Percentiles rank a stretch among this genome's conserved stretches.
Conservation (phyloP, 2,329 filamentous ascomycete genomes). For the Clarireedia monteithiana region DNA sequence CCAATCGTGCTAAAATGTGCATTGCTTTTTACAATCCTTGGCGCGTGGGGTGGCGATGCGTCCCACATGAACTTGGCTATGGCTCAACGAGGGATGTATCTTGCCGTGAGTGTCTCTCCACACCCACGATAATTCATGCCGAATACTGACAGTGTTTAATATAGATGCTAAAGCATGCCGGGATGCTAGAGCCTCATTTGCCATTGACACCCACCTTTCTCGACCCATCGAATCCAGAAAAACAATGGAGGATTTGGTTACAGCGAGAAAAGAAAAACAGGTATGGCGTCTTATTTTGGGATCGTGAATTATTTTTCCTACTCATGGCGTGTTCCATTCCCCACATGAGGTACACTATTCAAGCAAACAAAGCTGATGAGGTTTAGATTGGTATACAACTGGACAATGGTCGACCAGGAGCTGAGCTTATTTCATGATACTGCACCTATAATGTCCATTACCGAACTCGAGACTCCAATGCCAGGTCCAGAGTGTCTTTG, state of each 20-base stretch:
- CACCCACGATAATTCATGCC: background rate
- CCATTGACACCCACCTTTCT: slow-evolving; percentile 36
- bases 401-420: slow-evolving; percentile 69
- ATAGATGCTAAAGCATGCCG: slow-evolving; percentile 61
- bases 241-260: slow-evolving; percentile 56
- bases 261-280: slow-evolving; percentile 55
- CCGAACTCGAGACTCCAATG: slow-evolving; percentile 56
- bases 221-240: slow-evolving; percentile 38
- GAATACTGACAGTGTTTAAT: background rate
- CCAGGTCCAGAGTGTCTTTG: slow-evolving; percentile 55
- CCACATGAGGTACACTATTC: background rate
- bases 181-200: slow-evolving; percentile 50
- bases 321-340: background rate
- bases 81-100: slow-evolving; percentile 67
- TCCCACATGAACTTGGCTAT: slow-evolving; percentile 73
- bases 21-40: slow-evolving; percentile 58
- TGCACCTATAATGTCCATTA: slow-evolving; percentile 54
- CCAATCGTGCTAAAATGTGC: slow-evolving; percentile 57
- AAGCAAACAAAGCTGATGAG: background rate
- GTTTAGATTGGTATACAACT: slow-evolving; percentile 61
- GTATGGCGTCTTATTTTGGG: slow-evolving; percentile 31
- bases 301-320: no score
- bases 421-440: slow-evolving; percentile 59
- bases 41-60: slow-evolving; percentile 68
- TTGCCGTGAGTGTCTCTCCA: slow-evolving; percentile 40